Evolutionary conservation across 192 early-diverging fungal species (phyloP).

Genomic region (Podila minutissima): DNA sequence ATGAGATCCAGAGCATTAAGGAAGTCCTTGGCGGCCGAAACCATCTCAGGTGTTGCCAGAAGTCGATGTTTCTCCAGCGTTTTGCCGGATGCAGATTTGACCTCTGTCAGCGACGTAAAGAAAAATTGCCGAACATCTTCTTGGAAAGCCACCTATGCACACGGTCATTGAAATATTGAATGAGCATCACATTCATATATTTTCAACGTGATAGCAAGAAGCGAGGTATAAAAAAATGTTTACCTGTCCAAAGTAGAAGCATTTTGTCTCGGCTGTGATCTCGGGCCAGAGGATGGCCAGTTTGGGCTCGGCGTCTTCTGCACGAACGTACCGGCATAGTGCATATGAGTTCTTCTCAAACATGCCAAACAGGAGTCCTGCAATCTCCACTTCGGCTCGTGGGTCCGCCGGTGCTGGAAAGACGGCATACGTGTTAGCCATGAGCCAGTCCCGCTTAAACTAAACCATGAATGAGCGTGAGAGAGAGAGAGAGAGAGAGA

Average conservation of each 20-base stretch:
- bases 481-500: too few species aligned
- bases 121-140: slow-evolving; percentile 69
- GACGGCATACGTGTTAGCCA: slow-evolving; percentile 63
- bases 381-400: slow-evolving; percentile 52
- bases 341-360: slow-evolving; percentile 63
- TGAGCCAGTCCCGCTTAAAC: slow-evolving; percentile 65
- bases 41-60: slow-evolving; percentile 60
- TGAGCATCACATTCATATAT: too few species aligned
- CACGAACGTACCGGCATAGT: slow-evolving; percentile 69
- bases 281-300: slow-evolving; percentile 71
- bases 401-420: slow-evolving; percentile 56
- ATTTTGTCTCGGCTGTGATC: slow-evolving; percentile 43
- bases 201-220: neutral
- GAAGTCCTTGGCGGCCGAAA: slow-evolving; percentile 61
- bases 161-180: too few species aligned
- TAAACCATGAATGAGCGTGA: slow-evolving; percentile 16
- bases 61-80: slow-evolving; percentile 55
- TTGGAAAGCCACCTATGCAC: slow-evolving; percentile 66
- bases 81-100: slow-evolving; percentile 52
- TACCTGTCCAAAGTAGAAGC: slow-evolving; percentile 60
- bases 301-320: slow-evolving; percentile 62
- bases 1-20: slow-evolving; percentile 70
- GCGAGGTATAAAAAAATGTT: neutral
- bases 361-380: slow-evolving; percentile 60
- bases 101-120: slow-evolving; percentile 61